Evolutionary conservation across 768 basidiomycete species (phyloP).

Genomic region (Calocybe cyanea): DNA sequence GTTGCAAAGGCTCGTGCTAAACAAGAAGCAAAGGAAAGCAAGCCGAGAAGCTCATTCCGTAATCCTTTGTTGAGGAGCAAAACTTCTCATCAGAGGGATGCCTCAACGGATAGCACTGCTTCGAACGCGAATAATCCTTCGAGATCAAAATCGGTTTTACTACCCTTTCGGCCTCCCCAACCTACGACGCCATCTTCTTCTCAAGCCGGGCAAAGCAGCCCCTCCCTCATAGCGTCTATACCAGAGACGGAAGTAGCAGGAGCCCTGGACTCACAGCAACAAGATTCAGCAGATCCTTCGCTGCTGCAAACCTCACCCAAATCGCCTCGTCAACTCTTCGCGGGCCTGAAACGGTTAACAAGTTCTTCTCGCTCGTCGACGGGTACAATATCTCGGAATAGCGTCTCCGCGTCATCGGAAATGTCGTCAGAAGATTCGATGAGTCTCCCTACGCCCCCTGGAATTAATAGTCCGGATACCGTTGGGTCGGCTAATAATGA

Average conservation of each 20-base stretch:
- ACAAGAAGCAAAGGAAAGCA: constrained; percentile 19
- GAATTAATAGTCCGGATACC: constrained; percentile 34
- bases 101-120: constrained; percentile 3
- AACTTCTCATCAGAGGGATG: constrained; percentile 9
- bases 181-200: neutral
- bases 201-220: neutral
- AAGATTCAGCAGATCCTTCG: constrained; percentile 17
- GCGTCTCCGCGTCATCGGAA: constrained; percentile 56
- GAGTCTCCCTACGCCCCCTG: constrained; percentile 55
- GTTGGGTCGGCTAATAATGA: constrained; percentile 25
- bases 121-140: constrained; percentile 6
- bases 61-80: constrained; percentile 13
- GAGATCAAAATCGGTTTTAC: constrained; percentile 7
- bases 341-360: constrained; percentile 45
- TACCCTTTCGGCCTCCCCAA: constrained; percentile 10
- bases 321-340: constrained; percentile 47
- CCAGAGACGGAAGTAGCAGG: constrained; percentile 9
- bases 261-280: neutral
- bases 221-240: constrained; percentile 3
- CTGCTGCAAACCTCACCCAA: constrained; percentile 45
- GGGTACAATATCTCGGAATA: constrained; percentile 47
- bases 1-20: constrained; percentile 20
- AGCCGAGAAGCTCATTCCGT: constrained; percentile 14
- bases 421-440: constrained; percentile 68
- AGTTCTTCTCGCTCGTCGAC: constrained; percentile 37